A percentile compares a stretch with the other conserved stretches of the same genome.
Conservation (phyloP, 257 asterid species). For the Scutellaria minor region DNA sequence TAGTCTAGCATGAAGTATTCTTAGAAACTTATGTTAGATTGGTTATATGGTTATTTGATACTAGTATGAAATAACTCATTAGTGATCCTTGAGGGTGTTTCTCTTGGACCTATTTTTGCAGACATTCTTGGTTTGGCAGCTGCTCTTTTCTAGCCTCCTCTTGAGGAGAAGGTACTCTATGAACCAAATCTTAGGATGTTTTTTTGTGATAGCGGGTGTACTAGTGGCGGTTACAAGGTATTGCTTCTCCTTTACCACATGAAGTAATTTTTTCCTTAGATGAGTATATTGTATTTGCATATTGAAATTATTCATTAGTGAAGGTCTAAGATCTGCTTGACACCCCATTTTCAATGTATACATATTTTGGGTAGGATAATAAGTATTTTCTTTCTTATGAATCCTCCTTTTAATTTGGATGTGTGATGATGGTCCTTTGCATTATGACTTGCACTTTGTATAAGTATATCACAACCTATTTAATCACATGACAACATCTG, state of each 20-base stretch:
- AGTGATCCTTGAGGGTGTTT: slow-evolving; percentile 20
- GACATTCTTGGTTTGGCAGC: slow-evolving; percentile 94
- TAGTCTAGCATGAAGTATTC: background rate
- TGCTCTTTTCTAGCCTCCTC: slow-evolving; percentile 63
- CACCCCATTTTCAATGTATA: background rate
- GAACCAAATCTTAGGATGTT: slow-evolving; percentile 71
- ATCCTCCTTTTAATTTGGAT: background rate
- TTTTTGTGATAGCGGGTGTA: slow-evolving; percentile 81
- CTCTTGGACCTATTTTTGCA: slow-evolving; percentile 43
- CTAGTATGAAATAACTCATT: background rate
- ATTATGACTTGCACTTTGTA: background rate
- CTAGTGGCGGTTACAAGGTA: slow-evolving; percentile 78
- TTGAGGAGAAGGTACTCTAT: slow-evolving; percentile 65
- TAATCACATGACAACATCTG: background rate
- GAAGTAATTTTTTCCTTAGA: background rate
- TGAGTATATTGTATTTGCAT: background rate
- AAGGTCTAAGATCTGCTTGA: background rate
- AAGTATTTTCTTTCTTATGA: background rate
- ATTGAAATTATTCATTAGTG: background rate
- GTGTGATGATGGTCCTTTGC: background rate
- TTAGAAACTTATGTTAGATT: background rate
- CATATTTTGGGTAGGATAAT: background rate
- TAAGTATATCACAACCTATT: background rate
- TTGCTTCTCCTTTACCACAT: slow-evolving; percentile 14
- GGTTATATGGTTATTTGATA: background rate